phyloP scores from a whole-genome alignment of 441 rosid species.

The Eugenia klotzschiana region DNA sequence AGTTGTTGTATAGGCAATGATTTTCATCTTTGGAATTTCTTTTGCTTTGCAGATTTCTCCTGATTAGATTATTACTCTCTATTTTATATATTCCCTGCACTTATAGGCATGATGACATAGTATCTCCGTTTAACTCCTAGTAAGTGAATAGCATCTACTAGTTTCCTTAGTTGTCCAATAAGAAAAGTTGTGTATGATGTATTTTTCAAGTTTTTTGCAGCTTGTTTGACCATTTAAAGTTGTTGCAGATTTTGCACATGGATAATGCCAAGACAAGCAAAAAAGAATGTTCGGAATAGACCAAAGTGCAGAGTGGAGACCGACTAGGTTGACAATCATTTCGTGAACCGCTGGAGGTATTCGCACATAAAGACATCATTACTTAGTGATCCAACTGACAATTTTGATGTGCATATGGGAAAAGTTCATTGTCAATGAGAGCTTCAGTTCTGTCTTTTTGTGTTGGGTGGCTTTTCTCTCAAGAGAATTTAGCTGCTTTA shows the following conservation, averaged over 20 bases:
- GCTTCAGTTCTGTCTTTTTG: background rate
- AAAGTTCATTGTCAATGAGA: background rate
- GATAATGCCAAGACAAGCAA: conserved; percentile 30
- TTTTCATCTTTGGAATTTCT: background rate
- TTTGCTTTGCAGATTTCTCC: background rate
- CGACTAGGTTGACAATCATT: background rate
- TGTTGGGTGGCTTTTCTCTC: background rate
- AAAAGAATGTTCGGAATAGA: conserved; percentile 9
- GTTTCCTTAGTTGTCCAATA: background rate
- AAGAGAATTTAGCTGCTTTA: background rate
- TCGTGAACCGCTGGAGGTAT: background rate
- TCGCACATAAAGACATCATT: background rate
- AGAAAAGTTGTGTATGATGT: background rate
- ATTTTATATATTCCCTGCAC: background rate
- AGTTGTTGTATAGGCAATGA: background rate
- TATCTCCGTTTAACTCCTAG: too few relatives aligned
- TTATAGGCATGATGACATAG: background rate
- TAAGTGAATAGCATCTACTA: conserved; percentile 17
- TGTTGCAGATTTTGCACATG: conserved; percentile 40
- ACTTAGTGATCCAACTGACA: background rate
- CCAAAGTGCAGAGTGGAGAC: background rate
- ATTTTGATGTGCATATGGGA: background rate
- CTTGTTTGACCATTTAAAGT: background rate
- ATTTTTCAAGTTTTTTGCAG: background rate
- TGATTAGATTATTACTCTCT: background rate